A percentile compares a stretch with the other conserved stretches of the same genome.
phyloP scores from a whole-genome alignment of 1,284 basidiomycete genomes.

The Acaromyces ingoldii region DNA sequence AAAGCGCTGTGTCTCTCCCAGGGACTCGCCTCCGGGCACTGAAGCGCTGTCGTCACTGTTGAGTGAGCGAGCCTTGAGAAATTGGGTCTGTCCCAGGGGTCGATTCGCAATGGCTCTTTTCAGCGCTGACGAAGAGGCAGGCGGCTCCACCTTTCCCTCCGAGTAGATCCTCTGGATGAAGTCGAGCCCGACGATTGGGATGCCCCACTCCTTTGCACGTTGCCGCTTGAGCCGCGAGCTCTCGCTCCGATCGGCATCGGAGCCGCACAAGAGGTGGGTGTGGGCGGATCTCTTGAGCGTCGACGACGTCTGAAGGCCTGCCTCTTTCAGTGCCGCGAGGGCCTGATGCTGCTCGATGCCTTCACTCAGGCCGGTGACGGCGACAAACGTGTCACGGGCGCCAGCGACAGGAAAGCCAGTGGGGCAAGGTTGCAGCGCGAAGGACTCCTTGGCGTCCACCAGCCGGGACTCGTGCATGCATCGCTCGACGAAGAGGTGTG shows the following conservation, averaged over 20 bases:
- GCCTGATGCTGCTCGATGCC: neutral
- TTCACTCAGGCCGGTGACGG: constrained; percentile 6
- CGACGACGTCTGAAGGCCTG: constrained; percentile 2
- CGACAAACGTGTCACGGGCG: neutral
- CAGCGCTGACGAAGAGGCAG: neutral
- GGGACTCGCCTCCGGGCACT: too few relatives aligned
- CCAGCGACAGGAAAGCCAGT: neutral
- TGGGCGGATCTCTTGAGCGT: neutral
- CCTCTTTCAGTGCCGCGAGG: neutral
- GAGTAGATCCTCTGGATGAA: constrained; percentile 3
- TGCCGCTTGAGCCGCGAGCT: neutral
- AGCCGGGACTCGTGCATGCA: constrained; percentile 3
- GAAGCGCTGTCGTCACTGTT: too few relatives aligned
- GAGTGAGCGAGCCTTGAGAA: too few relatives aligned
- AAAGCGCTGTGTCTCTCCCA: too few relatives aligned
- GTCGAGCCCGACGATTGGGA: constrained; percentile 1
- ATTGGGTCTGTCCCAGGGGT: too few relatives aligned
- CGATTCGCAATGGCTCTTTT: too few relatives aligned
- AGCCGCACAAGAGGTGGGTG: constrained; percentile 6
- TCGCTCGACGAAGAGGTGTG: constrained; percentile 6
- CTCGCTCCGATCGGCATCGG: neutral
- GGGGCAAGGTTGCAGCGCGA: constrained; percentile 1
- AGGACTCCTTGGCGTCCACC: neutral
- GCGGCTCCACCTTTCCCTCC: neutral
- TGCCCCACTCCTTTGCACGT: constrained; percentile 4